phyloP scores from a whole-genome alignment of 78 protist genomes.

The Fonticula alba region DNA sequence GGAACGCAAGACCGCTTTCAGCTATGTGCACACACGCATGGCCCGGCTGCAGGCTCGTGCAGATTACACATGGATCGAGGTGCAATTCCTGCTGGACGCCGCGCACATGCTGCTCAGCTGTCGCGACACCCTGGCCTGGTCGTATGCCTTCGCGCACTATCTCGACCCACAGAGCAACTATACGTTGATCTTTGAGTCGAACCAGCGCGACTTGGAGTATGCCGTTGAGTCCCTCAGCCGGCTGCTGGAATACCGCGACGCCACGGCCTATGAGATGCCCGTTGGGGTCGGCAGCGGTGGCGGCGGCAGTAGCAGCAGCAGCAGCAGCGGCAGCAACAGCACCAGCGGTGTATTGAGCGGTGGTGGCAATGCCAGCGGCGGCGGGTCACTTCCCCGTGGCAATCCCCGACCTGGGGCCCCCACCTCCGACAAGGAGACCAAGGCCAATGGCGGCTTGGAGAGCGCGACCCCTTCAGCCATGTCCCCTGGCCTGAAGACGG shows the following conservation, averaged over 20 bases:
- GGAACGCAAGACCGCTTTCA: conserved; percentile 8
- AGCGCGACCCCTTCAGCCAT: too few species aligned
- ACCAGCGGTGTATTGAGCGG: too few species aligned
- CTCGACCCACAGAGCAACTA: conserved; percentile 11
- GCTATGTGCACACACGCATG: conserved; percentile 14
- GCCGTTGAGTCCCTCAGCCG: conserved; percentile 25
- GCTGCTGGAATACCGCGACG: conserved; percentile 8
- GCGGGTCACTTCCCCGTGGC: not conserved
- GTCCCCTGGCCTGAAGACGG: too few species aligned
- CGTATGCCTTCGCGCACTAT: conserved; percentile 46
- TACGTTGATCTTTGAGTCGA: conserved; percentile 29
- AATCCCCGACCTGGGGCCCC: not conserved
- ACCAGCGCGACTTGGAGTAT: conserved; percentile 36
- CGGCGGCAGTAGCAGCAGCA: too few species aligned
- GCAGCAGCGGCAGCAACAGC: too few species aligned
- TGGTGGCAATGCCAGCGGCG: too few species aligned
- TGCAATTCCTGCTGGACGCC: conserved; percentile 28
- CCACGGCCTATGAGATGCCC: not conserved
- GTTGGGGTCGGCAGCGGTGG: not conserved
- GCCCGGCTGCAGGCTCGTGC: not conserved
- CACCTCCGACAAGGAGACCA: too few species aligned
- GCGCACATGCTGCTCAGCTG: conserved; percentile 15
- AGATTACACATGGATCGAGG: conserved; percentile 17
- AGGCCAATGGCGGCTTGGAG: too few species aligned
- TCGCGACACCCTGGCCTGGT: conserved; percentile 34